Conservation (phyloP, 306 rosid species). For the Fragaria vesca region DNA sequence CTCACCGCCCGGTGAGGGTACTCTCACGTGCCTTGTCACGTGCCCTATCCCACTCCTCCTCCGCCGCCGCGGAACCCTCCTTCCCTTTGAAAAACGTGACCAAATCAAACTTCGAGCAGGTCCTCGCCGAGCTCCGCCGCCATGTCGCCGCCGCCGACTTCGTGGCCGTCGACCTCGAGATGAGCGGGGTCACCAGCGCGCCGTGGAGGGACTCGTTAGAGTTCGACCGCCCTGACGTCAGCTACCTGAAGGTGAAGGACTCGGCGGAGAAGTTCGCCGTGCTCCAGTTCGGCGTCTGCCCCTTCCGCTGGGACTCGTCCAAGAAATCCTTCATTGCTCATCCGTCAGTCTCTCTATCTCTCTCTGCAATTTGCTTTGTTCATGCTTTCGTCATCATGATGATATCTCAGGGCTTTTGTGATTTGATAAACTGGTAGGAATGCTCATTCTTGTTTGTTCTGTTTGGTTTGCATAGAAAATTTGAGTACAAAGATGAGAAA, state of each 20-base stretch:
- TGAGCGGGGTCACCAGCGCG: slow-evolving; percentile 88
- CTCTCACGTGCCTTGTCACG: slow-evolving; percentile 61
- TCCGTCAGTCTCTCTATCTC: slow-evolving; percentile 51
- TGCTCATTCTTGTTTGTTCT: too few species aligned
- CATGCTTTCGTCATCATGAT: too few species aligned
- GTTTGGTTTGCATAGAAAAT: background rate
- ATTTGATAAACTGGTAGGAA: too few species aligned
- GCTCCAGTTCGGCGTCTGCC: slow-evolving; percentile 87
- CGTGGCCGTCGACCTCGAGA: slow-evolving; percentile 92
- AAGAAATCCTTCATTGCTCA: slow-evolving; percentile 57
- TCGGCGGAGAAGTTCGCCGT: slow-evolving; percentile 87
- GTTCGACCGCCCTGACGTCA: slow-evolving; percentile 82
- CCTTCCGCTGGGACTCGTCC: slow-evolving; percentile 82
- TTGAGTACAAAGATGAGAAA: background rate
- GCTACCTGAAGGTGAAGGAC: slow-evolving; percentile 84
- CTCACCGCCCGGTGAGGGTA: slow-evolving; percentile 24
- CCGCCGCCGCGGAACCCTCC: slow-evolving; percentile 4
- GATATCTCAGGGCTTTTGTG: too few species aligned
- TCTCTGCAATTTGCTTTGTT: background rate
- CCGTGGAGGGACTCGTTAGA: slow-evolving; percentile 88
- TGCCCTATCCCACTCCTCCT: slow-evolving; percentile 34
- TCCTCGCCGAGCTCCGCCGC: slow-evolving; percentile 61
- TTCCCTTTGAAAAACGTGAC: slow-evolving; percentile 81
- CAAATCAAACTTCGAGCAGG: slow-evolving; percentile 63
- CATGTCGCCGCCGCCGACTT: slow-evolving; percentile 72